Evolutionary conservation across 2,329 filamentous ascomycete species (phyloP).

Genomic region (Fusarium tupiense): DNA sequence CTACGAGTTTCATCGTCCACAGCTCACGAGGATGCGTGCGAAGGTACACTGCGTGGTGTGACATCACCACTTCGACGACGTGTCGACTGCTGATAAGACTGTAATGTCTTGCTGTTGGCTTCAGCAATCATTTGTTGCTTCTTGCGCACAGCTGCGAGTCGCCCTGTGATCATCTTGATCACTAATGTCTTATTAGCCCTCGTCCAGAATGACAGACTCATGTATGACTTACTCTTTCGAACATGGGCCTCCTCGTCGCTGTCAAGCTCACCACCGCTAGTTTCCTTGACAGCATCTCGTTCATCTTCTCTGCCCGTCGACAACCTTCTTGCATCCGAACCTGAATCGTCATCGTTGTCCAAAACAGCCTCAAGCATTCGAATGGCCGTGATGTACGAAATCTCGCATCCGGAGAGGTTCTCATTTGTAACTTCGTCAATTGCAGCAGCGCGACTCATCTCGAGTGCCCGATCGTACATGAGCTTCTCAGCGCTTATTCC

Average conservation of each 20-base stretch:
- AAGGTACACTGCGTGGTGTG: constrained; percentile 64
- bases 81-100: constrained; percentile 53
- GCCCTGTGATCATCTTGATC: constrained; percentile 69
- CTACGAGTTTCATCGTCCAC: constrained; percentile 2
- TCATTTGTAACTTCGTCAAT: constrained; percentile 96
- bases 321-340: constrained; percentile 38
- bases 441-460: constrained; percentile 94
- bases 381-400: constrained; percentile 92
- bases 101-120: constrained; percentile 60
- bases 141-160: constrained; percentile 66
- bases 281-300: constrained; percentile 49
- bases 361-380: constrained; percentile 94
- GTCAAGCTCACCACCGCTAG: constrained; percentile 63
- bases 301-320: constrained; percentile 54
- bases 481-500: constrained; percentile 95
- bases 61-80: constrained; percentile 66
- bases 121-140: constrained; percentile 71
- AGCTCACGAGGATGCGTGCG: constrained; percentile 52
- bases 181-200: constrained; percentile 54
- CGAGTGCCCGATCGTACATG: constrained; percentile 96
- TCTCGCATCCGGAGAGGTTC: constrained; percentile 86
- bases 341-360: constrained; percentile 76
- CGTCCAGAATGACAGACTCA: not conserved
- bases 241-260: constrained; percentile 78
- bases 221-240: constrained; percentile 69